Conservation (phyloP, 306 rosid genomes). For the Geum urbanum region DNA sequence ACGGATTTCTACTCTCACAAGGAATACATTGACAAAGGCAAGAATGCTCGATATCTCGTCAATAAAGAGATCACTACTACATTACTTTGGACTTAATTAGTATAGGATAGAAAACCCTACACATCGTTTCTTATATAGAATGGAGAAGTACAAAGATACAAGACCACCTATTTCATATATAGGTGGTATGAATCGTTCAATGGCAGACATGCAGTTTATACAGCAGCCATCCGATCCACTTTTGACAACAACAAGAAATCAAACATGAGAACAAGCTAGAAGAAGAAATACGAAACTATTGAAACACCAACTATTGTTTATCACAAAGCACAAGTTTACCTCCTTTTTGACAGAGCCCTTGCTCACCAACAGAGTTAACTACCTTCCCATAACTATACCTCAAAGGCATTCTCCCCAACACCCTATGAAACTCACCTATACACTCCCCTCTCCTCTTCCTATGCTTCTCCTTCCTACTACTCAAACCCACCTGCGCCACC, state of each 20-base stretch:
- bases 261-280: neutral
- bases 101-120: neutral
- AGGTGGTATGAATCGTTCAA: neutral
- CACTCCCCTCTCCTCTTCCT: constrained; percentile 77
- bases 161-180: neutral
- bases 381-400: constrained; percentile 66
- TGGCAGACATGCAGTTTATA: neutral
- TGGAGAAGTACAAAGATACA: neutral
- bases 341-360: constrained; percentile 58
- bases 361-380: constrained; percentile 67
- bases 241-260: neutral
- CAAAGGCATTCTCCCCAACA: constrained; percentile 61
- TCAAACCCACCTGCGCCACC: constrained; percentile 55
- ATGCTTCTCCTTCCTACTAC: constrained; percentile 66
- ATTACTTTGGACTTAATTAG: too few species aligned
- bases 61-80: too few species aligned
- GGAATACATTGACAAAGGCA: too few species aligned
- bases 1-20: too few species aligned
- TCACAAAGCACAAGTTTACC: constrained; percentile 67
- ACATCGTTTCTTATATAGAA: neutral
- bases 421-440: constrained; percentile 61
- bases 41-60: too few species aligned
- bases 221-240: neutral
- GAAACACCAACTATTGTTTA: constrained; percentile 19
- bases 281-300: too few species aligned